Conservation (phyloP, 2,329 filamentous ascomycete species). For the Microcyclospora pomicola region DNA sequence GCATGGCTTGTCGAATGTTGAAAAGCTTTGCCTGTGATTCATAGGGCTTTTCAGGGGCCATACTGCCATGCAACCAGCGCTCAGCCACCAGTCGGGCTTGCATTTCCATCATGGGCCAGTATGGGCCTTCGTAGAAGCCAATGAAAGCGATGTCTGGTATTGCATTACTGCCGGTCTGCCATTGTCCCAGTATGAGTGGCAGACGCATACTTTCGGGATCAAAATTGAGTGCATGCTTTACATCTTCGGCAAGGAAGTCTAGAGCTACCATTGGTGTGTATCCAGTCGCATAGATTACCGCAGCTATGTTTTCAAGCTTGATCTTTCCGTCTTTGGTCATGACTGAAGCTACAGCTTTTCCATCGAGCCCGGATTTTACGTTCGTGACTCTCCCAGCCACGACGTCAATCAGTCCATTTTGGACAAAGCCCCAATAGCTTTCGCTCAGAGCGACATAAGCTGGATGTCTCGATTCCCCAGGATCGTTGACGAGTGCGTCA, state of each 20-base stretch:
- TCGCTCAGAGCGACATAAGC: slow-evolving; percentile 54
- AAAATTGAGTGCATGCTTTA: slow-evolving; percentile 45
- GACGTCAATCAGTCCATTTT: slow-evolving; percentile 39
- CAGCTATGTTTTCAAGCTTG: slow-evolving; percentile 43
- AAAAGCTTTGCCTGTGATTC: slow-evolving; percentile 35
- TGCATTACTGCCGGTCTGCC: slow-evolving; percentile 29
- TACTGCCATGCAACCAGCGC: slow-evolving; percentile 40
- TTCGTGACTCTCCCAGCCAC: slow-evolving; percentile 23
- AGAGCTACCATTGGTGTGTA: slow-evolving; percentile 53
- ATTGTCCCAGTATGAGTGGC: slow-evolving; percentile 51
- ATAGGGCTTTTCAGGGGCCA: slow-evolving; percentile 5
- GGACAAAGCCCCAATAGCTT: slow-evolving; percentile 59
- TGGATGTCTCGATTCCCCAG: slow-evolving; percentile 6
- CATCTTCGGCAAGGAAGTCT: slow-evolving; percentile 45
- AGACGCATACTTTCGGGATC: slow-evolving; percentile 40
- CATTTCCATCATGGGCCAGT: slow-evolving; percentile 81
- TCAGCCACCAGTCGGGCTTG: slow-evolving; percentile 56
- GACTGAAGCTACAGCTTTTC: slow-evolving; percentile 2
- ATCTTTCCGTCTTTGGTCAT: not conserved
- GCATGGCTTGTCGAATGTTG: slow-evolving; percentile 33
- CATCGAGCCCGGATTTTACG: slow-evolving; percentile 6
- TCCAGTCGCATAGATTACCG: slow-evolving; percentile 61
- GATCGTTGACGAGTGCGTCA: slow-evolving; percentile 10
- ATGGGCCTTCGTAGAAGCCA: slow-evolving; percentile 71
- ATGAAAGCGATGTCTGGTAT: slow-evolving; percentile 61